These are phyloP conservation scores for Pyrenula aspistea DNA, from an alignment of 495 filamentous ascomycete genomes.

Conservation along the genomic window DNA sequence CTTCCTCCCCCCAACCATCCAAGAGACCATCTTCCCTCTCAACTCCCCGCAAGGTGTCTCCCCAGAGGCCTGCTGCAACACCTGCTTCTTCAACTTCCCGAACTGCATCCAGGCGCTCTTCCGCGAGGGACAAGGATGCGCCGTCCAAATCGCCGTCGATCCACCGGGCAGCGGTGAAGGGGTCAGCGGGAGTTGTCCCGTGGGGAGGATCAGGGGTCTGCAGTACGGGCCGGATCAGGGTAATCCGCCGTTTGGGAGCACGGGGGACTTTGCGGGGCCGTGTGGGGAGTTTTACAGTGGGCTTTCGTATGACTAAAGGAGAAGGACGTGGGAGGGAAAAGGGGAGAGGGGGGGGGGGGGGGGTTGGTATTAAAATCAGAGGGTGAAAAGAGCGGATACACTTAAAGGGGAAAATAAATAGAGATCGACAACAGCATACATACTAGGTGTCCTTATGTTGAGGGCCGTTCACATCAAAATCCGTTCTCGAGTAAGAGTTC, in stretches of 20 bases:
- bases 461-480: no score
- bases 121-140: constrained; percentile 11
- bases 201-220: constrained; percentile 5
- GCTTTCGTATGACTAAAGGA: no score
- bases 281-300: constrained; percentile 11
- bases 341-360: no score
- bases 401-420: no score
- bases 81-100: constrained; percentile 9
- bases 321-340: no score
- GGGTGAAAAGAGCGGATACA: no score
- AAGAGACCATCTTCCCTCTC: constrained; percentile 3
- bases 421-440: no score
- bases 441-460: no score
- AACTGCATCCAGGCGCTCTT: constrained; percentile 11
- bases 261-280: constrained; percentile 10
- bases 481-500: no score
- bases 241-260: constrained; percentile 9
- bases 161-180: constrained; percentile 2
- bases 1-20: constrained; percentile 1
- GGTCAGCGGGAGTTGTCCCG: constrained; percentile 6
- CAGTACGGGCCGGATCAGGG: constrained; percentile 6
- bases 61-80: constrained; percentile 10
- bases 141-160: constrained; percentile 4
- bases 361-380: no score
- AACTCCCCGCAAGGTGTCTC: constrained; percentile 3